Conservation (phyloP, 164 flowering plant genomes). For the Chloranthus sessilifolius region DNA sequence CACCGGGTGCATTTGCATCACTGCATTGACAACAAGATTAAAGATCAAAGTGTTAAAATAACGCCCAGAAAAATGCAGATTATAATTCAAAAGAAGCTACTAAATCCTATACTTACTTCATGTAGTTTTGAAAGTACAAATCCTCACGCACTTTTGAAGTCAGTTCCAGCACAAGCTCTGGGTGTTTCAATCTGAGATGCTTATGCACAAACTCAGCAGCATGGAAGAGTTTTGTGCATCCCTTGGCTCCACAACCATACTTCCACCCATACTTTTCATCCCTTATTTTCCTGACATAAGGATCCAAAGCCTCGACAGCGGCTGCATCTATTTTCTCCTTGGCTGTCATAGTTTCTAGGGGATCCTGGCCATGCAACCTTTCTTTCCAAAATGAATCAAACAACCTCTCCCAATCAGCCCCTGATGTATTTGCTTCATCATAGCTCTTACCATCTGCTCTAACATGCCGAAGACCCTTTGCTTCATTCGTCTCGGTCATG, state of each 20-base stretch:
- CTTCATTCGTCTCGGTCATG: slow-evolving; percentile 62
- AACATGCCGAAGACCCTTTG: slow-evolving; percentile 83
- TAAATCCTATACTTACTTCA: slow-evolving; percentile 53
- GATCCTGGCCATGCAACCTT: slow-evolving; percentile 72
- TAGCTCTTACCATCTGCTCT: slow-evolving; percentile 60
- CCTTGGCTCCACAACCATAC: slow-evolving; percentile 98
- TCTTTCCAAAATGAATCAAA: slow-evolving; percentile 76
- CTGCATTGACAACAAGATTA: slow-evolving; percentile 44
- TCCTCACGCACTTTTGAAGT: slow-evolving; percentile 87
- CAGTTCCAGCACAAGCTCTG: slow-evolving; percentile 69
- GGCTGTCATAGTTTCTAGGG: slow-evolving; percentile 77
- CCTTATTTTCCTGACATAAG: slow-evolving; percentile 81
- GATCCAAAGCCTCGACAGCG: slow-evolving; percentile 75
- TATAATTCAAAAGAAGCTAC: neutral
- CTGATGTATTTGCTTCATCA: slow-evolving; percentile 36
- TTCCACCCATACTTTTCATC: slow-evolving; percentile 99
- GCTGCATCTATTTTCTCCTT: slow-evolving; percentile 88
- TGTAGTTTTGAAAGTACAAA: slow-evolving; percentile 80
- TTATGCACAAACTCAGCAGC: slow-evolving; percentile 93
- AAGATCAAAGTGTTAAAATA: too few species aligned
- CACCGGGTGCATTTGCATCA: slow-evolving; percentile 92
- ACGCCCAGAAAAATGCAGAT: too few species aligned
- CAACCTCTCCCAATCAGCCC: slow-evolving; percentile 80
- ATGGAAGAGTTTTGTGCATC: slow-evolving; percentile 95
- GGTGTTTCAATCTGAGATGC: slow-evolving; percentile 84